phyloP scores from a whole-genome alignment of 306 rosid species.

The Glycine tomentella region DNA sequence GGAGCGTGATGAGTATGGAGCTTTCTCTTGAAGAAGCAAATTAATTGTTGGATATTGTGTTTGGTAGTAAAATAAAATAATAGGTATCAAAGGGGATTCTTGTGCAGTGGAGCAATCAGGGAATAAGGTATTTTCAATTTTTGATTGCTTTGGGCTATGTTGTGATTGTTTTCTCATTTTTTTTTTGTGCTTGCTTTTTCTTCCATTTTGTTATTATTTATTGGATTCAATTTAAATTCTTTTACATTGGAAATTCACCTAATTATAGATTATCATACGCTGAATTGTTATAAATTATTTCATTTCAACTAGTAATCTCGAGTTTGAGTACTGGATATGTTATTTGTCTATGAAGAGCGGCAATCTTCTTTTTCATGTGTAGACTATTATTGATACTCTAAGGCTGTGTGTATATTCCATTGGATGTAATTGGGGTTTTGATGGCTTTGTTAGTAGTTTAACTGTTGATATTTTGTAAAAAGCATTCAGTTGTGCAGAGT shows the following conservation, averaged over 20 bases:
- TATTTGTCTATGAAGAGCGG: too few species aligned
- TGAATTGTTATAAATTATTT: too few species aligned
- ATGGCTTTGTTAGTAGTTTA: too few species aligned
- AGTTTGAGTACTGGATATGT: too few species aligned
- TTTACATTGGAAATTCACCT: not conserved
- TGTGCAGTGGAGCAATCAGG: conserved; percentile 89
- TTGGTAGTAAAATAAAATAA: conserved; percentile 47
- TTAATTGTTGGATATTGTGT: conserved; percentile 71
- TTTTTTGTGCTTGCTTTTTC: not conserved
- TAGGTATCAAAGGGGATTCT: conserved; percentile 76
- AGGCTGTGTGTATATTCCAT: too few species aligned
- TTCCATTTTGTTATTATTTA: not conserved
- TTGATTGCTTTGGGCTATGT: not conserved
- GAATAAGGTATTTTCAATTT: conserved; percentile 68
- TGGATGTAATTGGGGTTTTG: too few species aligned
- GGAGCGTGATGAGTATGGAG: conserved; percentile 48
- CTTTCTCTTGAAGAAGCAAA: conserved; percentile 62
- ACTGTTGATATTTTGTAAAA: too few species aligned
- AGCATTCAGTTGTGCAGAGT: too few species aligned
- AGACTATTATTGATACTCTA: too few species aligned
- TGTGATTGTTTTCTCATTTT: not conserved
- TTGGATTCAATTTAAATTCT: not conserved
- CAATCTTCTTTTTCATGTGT: too few species aligned
- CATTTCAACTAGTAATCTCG: too few species aligned
- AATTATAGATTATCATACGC: too few species aligned